Percentiles rank a stretch among this genome's conserved stretches.
phyloP scores from a whole-genome alignment of 768 basidiomycete species.

The Suillus clintonianus region DNA sequence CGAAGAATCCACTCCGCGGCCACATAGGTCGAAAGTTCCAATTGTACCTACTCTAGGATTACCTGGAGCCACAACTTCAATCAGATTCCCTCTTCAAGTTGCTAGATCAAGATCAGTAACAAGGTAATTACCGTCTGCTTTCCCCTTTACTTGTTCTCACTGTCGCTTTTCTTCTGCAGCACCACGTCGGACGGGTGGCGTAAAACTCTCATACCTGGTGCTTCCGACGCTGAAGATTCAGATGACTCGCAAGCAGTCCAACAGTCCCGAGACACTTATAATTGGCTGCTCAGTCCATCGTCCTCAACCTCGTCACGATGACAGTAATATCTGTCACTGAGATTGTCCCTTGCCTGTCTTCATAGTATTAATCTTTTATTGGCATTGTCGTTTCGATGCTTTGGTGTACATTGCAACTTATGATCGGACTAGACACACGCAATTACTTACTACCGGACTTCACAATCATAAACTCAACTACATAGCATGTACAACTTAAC shows the following conservation, averaged over 20 bases:
- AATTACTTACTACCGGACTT: neutral
- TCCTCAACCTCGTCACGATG: constrained; percentile 1
- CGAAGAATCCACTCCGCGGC: constrained; percentile 27
- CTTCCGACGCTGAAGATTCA: constrained; percentile 19
- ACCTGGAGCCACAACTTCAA: neutral
- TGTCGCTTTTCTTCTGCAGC: neutral
- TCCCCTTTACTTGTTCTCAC: neutral
- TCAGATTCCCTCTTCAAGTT: constrained; percentile 16
- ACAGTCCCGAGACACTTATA: neutral
- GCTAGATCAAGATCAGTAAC: constrained; percentile 15
- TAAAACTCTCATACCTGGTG: constrained; percentile 7
- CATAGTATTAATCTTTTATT: neutral
- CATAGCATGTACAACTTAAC: neutral
- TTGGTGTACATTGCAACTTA: neutral
- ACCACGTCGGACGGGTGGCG: constrained; percentile 11
- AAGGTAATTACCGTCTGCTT: constrained; percentile 14
- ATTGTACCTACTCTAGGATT: neutral
- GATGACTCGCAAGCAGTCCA: constrained; percentile 16
- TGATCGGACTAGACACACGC: neutral
- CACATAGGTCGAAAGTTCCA: constrained; percentile 7
- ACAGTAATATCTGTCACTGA: neutral
- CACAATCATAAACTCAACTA: neutral
- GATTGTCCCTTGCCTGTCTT: neutral
- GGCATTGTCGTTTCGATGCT: neutral
- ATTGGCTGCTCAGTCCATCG: constrained; percentile 18